Evolutionary conservation across 1,284 basidiomycete species (phyloP).

Genomic region (Cronartium quercuum): DNA sequence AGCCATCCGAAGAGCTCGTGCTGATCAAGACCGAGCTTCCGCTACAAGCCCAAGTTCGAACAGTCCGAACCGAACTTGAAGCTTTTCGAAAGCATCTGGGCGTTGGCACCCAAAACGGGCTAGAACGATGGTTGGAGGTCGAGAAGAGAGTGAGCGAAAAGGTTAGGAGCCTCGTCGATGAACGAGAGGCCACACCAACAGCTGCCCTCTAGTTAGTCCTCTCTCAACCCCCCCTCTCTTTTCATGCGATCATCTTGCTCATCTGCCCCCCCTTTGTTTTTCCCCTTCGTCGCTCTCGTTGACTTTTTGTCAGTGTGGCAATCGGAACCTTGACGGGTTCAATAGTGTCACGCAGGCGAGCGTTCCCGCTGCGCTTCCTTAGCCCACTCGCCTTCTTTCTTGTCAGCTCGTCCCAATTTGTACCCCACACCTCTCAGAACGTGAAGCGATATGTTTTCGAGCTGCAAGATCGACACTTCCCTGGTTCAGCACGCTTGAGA

Average conservation of each 20-base stretch:
- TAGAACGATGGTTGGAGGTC: constrained; percentile 13
- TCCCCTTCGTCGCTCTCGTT: neutral
- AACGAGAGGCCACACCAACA: constrained; percentile 16
- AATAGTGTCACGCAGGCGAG: constrained; percentile 31
- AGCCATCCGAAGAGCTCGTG: constrained; percentile 19
- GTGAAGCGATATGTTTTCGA: constrained; percentile 27
- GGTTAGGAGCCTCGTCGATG: constrained; percentile 13
- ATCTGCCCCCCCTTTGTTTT: no score
- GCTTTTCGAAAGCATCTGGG: constrained; percentile 2
- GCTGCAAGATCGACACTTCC: constrained; percentile 38
- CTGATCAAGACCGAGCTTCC: constrained; percentile 30
- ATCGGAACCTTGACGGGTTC: constrained; percentile 37
- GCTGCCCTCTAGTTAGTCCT: constrained; percentile 12
- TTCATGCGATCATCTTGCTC: neutral
- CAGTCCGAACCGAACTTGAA: constrained; percentile 12
- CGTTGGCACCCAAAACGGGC: neutral
- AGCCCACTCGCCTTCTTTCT: constrained; percentile 22
- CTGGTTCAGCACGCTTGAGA: constrained; percentile 10
- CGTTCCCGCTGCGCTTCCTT: constrained; percentile 24
- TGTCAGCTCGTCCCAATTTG: constrained; percentile 24
- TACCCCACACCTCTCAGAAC: constrained; percentile 24
- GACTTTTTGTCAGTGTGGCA: constrained; percentile 11
- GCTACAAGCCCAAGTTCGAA: constrained; percentile 26
- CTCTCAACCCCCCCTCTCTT: neutral
- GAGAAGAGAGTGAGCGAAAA: constrained; percentile 17